phyloP scores from a whole-genome alignment of 352 stramenopile species.

The Globisporangium paddicum region DNA sequence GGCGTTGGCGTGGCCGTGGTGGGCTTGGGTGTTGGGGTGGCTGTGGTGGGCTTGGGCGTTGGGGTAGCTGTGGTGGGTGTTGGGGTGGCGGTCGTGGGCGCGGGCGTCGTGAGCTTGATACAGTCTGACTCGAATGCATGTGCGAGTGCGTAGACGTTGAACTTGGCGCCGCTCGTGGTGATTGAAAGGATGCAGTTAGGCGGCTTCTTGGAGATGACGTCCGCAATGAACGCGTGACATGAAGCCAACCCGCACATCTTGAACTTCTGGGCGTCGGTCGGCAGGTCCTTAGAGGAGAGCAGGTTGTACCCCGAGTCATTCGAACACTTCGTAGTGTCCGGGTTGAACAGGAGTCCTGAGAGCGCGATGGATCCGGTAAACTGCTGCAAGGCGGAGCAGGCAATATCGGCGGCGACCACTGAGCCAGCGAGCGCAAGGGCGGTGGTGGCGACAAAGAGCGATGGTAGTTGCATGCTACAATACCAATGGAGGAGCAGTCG shows the following conservation, averaged over 20 bases:
- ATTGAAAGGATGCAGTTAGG: constrained; percentile 35
- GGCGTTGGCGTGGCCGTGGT: too few species aligned
- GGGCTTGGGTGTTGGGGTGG: too few species aligned
- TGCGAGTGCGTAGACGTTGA: constrained; percentile 24
- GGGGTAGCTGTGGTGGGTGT: too few species aligned
- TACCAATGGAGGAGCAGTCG: too few species aligned
- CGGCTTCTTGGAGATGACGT: constrained; percentile 21
- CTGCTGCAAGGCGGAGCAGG: constrained; percentile 19
- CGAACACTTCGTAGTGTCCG: constrained; percentile 16
- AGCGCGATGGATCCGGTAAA: constrained; percentile 20
- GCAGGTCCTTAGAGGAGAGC: constrained; percentile 24
- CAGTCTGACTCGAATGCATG: too few species aligned
- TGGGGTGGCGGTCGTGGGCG: too few species aligned
- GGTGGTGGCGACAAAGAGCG: not conserved
- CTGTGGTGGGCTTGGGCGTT: too few species aligned
- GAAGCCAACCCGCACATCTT: constrained; percentile 28
- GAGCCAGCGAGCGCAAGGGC: not conserved
- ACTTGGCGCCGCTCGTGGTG: constrained; percentile 26
- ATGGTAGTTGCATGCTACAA: too few species aligned
- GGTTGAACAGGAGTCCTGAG: constrained; percentile 9
- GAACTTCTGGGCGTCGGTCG: constrained; percentile 24
- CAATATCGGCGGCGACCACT: constrained; percentile 21
- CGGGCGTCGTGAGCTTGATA: too few species aligned
- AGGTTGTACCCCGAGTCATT: constrained; percentile 31
- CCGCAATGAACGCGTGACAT: constrained; percentile 32